Percentiles rank a stretch among this genome's conserved stretches.
Conservation (phyloP, 257 asterid species). For the Voacanga thouarsii region DNA sequence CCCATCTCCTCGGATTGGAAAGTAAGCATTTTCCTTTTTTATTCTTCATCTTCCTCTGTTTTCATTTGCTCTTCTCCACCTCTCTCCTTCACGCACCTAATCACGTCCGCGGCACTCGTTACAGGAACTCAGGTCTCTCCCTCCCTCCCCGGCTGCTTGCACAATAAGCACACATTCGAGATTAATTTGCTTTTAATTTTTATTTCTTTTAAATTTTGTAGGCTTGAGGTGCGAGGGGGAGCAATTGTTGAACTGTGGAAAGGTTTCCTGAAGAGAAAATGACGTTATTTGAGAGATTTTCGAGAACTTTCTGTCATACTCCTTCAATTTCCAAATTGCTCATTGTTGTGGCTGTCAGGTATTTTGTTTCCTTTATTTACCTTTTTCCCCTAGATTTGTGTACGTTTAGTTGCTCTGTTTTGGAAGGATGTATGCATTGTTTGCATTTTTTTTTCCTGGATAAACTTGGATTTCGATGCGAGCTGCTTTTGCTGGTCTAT, state of each 20-base stretch:
- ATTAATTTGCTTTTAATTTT: not conserved
- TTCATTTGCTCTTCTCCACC: not conserved
- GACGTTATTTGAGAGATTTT: constrained; percentile 52
- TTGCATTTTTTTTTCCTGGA: not conserved
- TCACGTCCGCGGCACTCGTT: not conserved
- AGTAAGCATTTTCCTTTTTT: not conserved
- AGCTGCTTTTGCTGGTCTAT: not conserved
- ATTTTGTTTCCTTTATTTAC: constrained; percentile 12
- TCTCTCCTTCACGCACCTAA: not conserved
- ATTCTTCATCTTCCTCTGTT: not conserved
- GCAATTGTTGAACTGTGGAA: not conserved
- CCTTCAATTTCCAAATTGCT: constrained; percentile 54
- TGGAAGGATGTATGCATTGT: not conserved
- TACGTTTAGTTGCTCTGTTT: not conserved
- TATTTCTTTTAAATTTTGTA: not conserved
- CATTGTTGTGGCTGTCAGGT: constrained; percentile 67
- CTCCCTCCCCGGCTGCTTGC: not conserved
- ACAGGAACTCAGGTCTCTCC: not conserved
- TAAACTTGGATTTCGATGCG: not conserved
- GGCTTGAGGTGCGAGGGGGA: not conserved
- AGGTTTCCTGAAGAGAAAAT: constrained; percentile 14
- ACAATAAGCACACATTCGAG: not conserved
- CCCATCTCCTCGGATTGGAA: constrained; percentile 15
- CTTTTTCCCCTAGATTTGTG: not conserved
- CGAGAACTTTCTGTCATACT: constrained; percentile 54